Evolutionary conservation across 139 green algal genomes (phyloP).

Genomic region (Pseudopediastrum boryanum): DNA sequence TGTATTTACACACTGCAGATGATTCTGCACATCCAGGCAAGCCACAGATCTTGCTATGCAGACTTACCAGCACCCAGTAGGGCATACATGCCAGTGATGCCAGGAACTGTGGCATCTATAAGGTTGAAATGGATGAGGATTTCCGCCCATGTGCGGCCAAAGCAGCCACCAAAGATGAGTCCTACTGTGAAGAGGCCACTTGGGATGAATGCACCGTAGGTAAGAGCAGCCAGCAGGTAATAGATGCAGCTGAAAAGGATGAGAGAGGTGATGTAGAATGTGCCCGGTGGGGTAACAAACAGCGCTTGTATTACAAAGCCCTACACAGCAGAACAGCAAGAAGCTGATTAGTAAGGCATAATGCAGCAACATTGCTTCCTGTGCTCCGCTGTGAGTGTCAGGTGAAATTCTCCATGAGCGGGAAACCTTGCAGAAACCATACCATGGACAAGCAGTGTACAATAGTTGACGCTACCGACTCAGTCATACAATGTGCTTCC

Average conservation of each 20-base stretch:
- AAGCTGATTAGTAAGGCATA: background rate
- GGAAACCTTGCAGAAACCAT: too few species aligned
- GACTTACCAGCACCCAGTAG: conserved; percentile 49
- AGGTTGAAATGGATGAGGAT: conserved; percentile 45
- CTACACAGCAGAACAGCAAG: conserved; percentile 14
- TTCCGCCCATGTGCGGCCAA: conserved; percentile 58
- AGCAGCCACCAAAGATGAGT: conserved; percentile 60
- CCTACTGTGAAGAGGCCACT: conserved; percentile 62
- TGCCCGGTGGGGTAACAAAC: conserved; percentile 45
- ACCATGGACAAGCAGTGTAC: too few species aligned
- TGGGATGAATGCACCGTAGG: conserved; percentile 67
- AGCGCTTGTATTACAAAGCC: conserved; percentile 54
- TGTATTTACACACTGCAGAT: too few species aligned
- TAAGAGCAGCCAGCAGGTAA: conserved; percentile 59
- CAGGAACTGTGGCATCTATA: conserved; percentile 11
- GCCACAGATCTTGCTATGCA: background rate
- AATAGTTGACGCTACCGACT: too few species aligned
- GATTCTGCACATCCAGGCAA: background rate
- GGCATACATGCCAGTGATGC: conserved; percentile 60
- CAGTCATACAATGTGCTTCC: too few species aligned
- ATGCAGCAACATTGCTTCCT: background rate
- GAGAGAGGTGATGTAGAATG: conserved; percentile 54
- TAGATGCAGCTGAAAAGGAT: conserved; percentile 51
- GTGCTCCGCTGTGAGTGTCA: too few species aligned
- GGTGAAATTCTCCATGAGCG: too few species aligned